Conservation (phyloP, 2,329 filamentous ascomycete genomes). For the Xylogone sp. region DNA sequence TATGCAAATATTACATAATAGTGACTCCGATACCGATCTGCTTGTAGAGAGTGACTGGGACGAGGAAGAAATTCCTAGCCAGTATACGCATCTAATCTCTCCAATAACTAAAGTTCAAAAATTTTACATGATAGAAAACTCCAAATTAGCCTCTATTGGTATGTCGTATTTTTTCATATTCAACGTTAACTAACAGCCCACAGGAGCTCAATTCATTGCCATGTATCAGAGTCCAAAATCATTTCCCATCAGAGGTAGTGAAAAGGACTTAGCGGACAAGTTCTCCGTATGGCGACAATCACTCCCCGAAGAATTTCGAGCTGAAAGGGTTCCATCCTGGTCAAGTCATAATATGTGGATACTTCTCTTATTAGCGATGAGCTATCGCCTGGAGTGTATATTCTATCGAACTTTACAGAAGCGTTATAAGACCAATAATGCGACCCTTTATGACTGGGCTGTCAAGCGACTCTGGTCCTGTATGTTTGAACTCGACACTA, state of each 20-base stretch:
- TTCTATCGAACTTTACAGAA: neutral
- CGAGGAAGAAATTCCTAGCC: neutral
- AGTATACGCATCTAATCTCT: neutral
- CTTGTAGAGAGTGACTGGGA: conserved; percentile 1
- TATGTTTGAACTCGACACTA: conserved; percentile 3
- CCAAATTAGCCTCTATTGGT: conserved; percentile 1
- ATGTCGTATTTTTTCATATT: neutral
- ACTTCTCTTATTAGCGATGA: neutral
- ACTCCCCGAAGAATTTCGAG: conserved; percentile 1
- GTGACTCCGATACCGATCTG: neutral
- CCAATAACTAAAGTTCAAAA: neutral
- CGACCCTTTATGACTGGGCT: neutral
- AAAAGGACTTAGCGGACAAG: neutral
- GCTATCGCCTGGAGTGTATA: conserved; percentile 1
- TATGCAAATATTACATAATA: neutral
- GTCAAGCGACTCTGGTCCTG: neutral
- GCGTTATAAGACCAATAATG: neutral
- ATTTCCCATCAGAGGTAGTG: neutral
- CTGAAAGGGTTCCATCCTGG: neutral
- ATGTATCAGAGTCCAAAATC: neutral
- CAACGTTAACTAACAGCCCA: neutral
- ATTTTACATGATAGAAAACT: conserved; percentile 1
- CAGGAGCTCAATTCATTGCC: neutral
- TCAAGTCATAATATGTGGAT: conserved; percentile 1
- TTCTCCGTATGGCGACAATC: neutral